phyloP scores from a whole-genome alignment of 176 grass and related monocot species.

The Musa beccarii region DNA sequence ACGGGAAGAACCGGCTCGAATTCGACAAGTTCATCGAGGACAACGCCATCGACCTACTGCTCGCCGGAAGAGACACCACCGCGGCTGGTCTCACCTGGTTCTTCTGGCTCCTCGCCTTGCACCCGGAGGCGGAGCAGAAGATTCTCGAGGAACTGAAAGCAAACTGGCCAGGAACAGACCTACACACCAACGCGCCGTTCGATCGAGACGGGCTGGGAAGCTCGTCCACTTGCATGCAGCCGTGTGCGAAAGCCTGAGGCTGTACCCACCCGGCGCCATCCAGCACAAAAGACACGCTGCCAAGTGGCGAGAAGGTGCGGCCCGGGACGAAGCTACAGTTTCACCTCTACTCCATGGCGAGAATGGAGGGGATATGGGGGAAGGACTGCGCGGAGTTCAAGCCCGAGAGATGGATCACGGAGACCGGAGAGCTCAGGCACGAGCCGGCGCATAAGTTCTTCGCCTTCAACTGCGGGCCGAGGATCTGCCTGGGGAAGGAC shows the following conservation, averaged over 20 bases:
- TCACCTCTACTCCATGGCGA: neutral
- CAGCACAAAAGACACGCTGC: neutral
- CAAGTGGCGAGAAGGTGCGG: neutral
- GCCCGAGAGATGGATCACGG: constrained; percentile 1
- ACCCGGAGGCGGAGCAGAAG: neutral
- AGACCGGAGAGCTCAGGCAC: neutral
- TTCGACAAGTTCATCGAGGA: constrained; percentile 1
- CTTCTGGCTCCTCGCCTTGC: neutral
- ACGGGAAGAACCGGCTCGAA: neutral
- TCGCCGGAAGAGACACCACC: neutral
- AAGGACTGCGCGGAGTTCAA: constrained; percentile 1
- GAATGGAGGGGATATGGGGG: neutral
- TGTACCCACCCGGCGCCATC: neutral
- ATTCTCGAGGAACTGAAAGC: neutral
- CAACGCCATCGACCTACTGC: neutral
- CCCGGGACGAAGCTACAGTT: neutral
- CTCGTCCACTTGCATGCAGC: neutral
- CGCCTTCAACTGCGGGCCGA: constrained; percentile 1
- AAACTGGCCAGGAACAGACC: neutral
- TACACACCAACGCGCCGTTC: neutral
- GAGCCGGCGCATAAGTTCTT: neutral
- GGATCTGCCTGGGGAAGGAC: constrained; percentile 4
- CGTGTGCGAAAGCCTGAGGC: neutral
- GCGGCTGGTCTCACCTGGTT: neutral
- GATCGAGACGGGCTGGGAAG: neutral